Percentiles rank a stretch among this genome's conserved stretches.
Conservation (phyloP, 257 asterid species). For the Capsicum pubescens region DNA sequence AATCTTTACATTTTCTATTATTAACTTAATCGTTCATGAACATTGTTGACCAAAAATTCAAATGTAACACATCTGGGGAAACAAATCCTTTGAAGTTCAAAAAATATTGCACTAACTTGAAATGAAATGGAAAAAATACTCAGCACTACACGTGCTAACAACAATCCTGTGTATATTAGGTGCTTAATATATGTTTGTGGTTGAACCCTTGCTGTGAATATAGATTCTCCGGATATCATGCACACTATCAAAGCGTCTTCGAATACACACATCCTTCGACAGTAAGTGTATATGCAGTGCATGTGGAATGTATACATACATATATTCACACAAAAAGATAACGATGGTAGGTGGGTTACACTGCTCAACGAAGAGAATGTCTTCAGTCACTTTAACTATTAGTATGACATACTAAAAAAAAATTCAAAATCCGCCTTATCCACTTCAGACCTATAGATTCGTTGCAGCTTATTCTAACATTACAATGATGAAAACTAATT, state of each 20-base stretch:
- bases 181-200: conserved; percentile 22
- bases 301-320: conserved; percentile 3
- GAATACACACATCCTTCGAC: not conserved
- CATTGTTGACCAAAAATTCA: not conserved
- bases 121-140: not conserved
- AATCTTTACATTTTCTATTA: conserved; percentile 1
- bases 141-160: not conserved
- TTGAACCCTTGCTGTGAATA: not conserved
- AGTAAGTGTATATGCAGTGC: not conserved
- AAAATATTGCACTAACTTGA: not conserved
- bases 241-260: not conserved
- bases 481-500: conserved; percentile 13
- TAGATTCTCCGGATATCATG: not conserved
- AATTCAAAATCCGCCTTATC: not conserved
- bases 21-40: not conserved
- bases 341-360: not conserved
- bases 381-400: not conserved
- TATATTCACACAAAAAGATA: not conserved
- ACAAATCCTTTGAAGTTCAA: not conserved
- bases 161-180: not conserved
- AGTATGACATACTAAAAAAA: not conserved
- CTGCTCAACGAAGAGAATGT: conserved; percentile 1
- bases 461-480: conserved; percentile 14
- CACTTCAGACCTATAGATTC: not conserved
- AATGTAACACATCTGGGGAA: conserved; percentile 11